phyloP scores from a whole-genome alignment of 2,329 filamentous ascomycete genomes.

The Colletotrichum filicis region DNA sequence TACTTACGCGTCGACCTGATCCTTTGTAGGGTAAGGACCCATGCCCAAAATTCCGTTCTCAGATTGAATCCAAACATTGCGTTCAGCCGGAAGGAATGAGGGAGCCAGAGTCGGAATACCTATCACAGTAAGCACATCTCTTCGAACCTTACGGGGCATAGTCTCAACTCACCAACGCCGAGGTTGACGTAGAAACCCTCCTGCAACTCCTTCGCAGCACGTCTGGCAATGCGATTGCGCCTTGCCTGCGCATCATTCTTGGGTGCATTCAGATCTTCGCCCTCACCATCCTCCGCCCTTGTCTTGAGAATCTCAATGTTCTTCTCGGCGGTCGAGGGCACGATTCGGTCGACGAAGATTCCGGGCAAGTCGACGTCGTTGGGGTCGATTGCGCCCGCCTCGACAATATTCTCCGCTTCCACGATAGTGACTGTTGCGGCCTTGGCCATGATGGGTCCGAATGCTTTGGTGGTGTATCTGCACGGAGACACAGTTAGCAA shows the following conservation, averaged over 20 bases:
- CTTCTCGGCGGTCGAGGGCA: conserved; percentile 78
- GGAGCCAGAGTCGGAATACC: conserved; percentile 90
- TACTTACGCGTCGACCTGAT: conserved; percentile 71
- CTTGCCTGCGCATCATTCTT: conserved; percentile 61
- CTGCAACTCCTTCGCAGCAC: conserved; percentile 84
- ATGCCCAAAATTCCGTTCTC: conserved; percentile 90
- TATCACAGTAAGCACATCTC: not conserved
- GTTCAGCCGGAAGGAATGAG: conserved; percentile 74
- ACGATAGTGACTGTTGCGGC: conserved; percentile 83
- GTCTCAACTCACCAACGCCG: conserved; percentile 61
- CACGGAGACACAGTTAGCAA: not conserved
- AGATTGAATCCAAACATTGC: conserved; percentile 84
- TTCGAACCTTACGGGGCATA: not conserved
- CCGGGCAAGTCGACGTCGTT: conserved; percentile 83
- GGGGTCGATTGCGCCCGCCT: conserved; percentile 76
- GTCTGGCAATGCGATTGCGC: conserved; percentile 77
- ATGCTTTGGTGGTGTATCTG: conserved; percentile 79
- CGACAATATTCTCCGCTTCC: conserved; percentile 87
- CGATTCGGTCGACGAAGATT: conserved; percentile 85
- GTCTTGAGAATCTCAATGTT: conserved; percentile 77
- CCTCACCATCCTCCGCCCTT: conserved; percentile 52
- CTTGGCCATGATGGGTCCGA: conserved; percentile 83
- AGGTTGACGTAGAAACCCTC: conserved; percentile 85
- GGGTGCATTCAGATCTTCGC: conserved; percentile 45
- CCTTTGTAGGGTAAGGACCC: conserved; percentile 80